A percentile compares a stretch with the other conserved stretches of the same genome.
Evolutionary conservation across 139 green algal genomes (phyloP).

Genomic region (Volvox reticuliferus): DNA sequence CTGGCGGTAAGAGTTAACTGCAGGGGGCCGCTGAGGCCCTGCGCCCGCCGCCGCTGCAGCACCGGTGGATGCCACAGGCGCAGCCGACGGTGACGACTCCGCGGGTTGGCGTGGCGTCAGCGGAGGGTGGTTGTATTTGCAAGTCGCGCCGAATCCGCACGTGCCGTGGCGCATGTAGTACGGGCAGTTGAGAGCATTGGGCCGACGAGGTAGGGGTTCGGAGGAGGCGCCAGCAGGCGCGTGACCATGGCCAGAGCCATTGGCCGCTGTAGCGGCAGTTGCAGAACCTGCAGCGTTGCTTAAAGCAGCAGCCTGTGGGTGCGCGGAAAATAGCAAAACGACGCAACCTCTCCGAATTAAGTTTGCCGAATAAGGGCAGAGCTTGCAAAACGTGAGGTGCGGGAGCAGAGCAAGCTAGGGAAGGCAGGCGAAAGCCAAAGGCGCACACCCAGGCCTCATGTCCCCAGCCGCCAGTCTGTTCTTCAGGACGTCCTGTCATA

Average conservation of each 20-base stretch:
- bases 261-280: too few species aligned
- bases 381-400: too few species aligned
- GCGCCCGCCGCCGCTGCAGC: background rate
- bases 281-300: too few species aligned
- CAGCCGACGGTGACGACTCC: background rate
- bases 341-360: too few species aligned
- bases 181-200: background rate
- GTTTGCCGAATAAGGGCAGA: too few species aligned
- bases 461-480: too few species aligned
- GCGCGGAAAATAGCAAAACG: too few species aligned
- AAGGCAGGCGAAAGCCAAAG: too few species aligned
- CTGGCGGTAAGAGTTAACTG: background rate
- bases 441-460: too few species aligned
- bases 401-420: too few species aligned
- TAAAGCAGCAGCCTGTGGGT: too few species aligned
- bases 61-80: background rate
- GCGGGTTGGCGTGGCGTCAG: background rate
- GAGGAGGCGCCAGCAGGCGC: background rate
- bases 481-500: background rate
- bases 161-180: constrained; percentile 37
- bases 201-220: background rate
- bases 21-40: background rate
- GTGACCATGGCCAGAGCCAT: background rate
- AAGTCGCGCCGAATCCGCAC: constrained; percentile 12
- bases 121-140: constrained; percentile 25